These are phyloP conservation scores for Mycena belliarum DNA, from an alignment of 768 basidiomycete genomes.

Conservation along the genomic window DNA sequence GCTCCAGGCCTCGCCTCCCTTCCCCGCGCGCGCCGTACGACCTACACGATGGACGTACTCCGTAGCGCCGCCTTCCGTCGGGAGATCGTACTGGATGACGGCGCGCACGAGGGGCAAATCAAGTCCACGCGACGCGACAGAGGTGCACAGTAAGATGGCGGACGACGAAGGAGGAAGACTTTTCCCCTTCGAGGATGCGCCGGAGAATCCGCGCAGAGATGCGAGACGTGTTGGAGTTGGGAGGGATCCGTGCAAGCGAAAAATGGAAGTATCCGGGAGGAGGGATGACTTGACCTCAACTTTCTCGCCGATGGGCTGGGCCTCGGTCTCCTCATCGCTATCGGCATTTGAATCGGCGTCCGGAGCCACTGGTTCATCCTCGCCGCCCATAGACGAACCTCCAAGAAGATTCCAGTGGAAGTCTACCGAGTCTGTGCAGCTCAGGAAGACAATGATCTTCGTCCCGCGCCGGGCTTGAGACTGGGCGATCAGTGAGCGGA, in stretches of 20 bases:
- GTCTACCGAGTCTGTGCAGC: constrained; percentile 97
- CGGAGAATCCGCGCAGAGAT: constrained; percentile 82
- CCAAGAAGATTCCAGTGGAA: constrained; percentile 91
- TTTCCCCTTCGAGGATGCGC: constrained; percentile 30
- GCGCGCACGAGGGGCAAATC: constrained; percentile 93
- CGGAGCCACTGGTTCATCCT: constrained; percentile 26
- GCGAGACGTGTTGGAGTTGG: constrained; percentile 77
- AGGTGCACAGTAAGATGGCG: constrained; percentile 90
- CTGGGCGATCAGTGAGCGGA: constrained; percentile 77
- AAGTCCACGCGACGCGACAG: constrained; percentile 96
- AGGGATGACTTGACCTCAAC: constrained; percentile 70
- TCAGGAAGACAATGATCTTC: constrained; percentile 93
- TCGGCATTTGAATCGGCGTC: constrained; percentile 32
- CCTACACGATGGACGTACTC: constrained; percentile 98
- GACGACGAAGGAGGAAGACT: constrained; percentile 35
- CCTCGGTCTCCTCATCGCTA: constrained; percentile 31
- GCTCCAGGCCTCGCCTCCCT: constrained; percentile 94
- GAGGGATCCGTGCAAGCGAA: constrained; percentile 91
- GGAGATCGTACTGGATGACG: constrained; percentile 95
- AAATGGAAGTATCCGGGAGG: constrained; percentile 80
- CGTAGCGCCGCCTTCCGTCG: constrained; percentile 93
- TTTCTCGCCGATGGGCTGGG: constrained; percentile 34
- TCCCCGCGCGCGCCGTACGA: constrained; percentile 94
- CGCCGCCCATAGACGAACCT: constrained; percentile 63
- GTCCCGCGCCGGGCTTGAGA: constrained; percentile 50